Evolutionary conservation across 2,329 filamentous ascomycete genomes (phyloP), one percentile per base, ranked within the genome.

Genomic region (Scolecobasidium constrictum): DNA sequence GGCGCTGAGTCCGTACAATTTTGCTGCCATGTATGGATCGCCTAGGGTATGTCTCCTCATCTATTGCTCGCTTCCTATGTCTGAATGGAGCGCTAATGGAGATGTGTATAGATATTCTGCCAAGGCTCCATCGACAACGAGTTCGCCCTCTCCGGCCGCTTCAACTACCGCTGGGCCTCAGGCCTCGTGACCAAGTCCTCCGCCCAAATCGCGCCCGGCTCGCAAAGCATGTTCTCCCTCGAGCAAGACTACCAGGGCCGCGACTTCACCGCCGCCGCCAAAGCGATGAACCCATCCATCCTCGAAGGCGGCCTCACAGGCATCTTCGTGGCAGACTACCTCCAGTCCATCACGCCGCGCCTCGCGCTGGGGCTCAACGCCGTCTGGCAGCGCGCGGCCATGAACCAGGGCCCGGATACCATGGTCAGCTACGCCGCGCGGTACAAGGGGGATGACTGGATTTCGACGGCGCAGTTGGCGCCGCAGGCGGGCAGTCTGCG

Each of bases 91-190:
- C 26, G 26, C n/a, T 9, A 31, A n/a, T 7, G 13, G 15, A 22
- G 26, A 17, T 45, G 15, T 19, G 12, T 15, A 9, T 48, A 96
- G 90, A 75, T 94, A 46, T 95, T 98, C 64, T 79, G 92, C 65
- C 92, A 98, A 77, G 92, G 84, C 52, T 94, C 86, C 61, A 67
- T 96, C 61, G 90, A 96, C 64, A 95, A 92, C 60, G 87, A 95
- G 57, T 84, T 88, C 48, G 77, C 82, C 52, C 77, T 98, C 53
- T 83, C 81, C 48, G 86, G 85, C 42, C 82, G 90, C 61, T 88
- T 90, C 70, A 98, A 98, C 72, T 92, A 84, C 68, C 79, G 90
- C 63, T 94, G 88, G 86, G 78, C 73, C 50, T 74, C 78, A 50
- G 73, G 78, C 54, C 72, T 94, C 49, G 80, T 93, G 52, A 83